These are phyloP conservation scores for Asparagopsis taxiformis DNA, from an alignment of 31 red algal species.

Conservation along the genomic window DNA sequence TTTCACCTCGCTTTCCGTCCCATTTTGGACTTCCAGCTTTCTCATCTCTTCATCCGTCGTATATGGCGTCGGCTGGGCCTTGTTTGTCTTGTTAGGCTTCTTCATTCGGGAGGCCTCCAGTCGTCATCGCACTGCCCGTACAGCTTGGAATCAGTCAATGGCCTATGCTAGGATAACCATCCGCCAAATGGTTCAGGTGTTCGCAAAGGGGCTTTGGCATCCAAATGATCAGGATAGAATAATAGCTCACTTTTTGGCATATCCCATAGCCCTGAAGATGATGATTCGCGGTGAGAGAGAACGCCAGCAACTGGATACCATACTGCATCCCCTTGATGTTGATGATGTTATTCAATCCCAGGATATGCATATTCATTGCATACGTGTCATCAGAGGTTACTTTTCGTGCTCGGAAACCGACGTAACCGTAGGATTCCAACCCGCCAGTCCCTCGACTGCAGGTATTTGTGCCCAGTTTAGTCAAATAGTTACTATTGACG, in stretches of 20 bases:
- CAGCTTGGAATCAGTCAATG: background rate
- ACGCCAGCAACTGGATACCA: slow-evolving; percentile 6
- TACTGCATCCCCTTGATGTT: slow-evolving; percentile 16
- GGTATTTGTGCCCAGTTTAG: background rate
- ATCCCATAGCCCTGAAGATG: slow-evolving; percentile 54
- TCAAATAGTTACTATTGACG: slow-evolving; percentile 24
- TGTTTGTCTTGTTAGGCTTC: slow-evolving; percentile 13
- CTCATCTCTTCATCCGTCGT: slow-evolving; percentile 2
- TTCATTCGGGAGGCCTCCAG: slow-evolving; percentile 12
- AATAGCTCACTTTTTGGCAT: slow-evolving; percentile 31
- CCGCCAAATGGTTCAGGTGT: slow-evolving; percentile 25
- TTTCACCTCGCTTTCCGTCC: background rate
- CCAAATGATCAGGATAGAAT: slow-evolving; percentile 31
- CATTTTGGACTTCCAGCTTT: background rate
- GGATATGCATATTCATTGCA: slow-evolving; percentile 28
- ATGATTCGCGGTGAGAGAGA: slow-evolving; percentile 25
- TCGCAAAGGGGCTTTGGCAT: slow-evolving; percentile 25
- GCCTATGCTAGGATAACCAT: background rate
- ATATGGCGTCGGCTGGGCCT: slow-evolving; percentile 15
- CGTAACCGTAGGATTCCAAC: background rate
- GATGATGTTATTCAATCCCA: slow-evolving; percentile 25
- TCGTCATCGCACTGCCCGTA: background rate
- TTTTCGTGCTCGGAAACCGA: slow-evolving; percentile 1
- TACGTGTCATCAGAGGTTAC: slow-evolving; percentile 3
- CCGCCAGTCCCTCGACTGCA: background rate